Evolutionary conservation across 2,329 filamentous ascomycete species (phyloP).

Genomic region (Fonsecaea monophora): DNA sequence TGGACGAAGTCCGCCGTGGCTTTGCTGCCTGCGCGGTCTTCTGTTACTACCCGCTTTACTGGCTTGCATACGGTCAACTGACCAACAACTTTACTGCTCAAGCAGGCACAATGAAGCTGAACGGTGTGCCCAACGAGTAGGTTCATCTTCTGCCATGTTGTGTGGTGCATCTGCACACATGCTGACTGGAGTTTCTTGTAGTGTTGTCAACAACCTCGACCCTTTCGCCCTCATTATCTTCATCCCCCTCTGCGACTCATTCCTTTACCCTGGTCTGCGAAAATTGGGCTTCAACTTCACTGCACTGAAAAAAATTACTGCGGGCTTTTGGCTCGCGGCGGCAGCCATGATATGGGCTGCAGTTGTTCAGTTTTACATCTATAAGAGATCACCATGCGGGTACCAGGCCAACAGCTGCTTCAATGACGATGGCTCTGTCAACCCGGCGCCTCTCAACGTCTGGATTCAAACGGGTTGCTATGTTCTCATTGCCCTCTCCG

Average conservation of each 20-base stretch:
- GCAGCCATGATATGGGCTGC: constrained; percentile 63
- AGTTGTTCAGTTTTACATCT: constrained; percentile 65
- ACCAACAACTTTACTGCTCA: constrained; percentile 46
- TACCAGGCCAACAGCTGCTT: constrained; percentile 51
- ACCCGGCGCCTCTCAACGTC: constrained; percentile 35
- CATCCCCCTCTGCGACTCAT: constrained; percentile 42
- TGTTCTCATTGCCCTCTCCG: constrained; percentile 60
- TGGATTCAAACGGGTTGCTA: constrained; percentile 60
- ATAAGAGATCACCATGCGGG: constrained; percentile 62
- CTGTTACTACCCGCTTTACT: constrained; percentile 61
- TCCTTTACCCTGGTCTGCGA: constrained; percentile 65
- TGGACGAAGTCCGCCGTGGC: constrained; percentile 76
- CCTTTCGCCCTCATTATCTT: constrained; percentile 65
- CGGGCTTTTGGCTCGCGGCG: constrained; percentile 62
- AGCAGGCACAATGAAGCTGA: constrained; percentile 64
- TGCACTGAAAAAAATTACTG: constrained; percentile 61
- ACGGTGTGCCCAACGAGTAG: constrained; percentile 63
- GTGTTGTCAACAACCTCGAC: constrained; percentile 64
- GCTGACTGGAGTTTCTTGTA: not conserved
- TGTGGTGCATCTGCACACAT: constrained; percentile 45
- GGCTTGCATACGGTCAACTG: constrained; percentile 63
- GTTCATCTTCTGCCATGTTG: constrained; percentile 62
- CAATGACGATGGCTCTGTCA: constrained; percentile 41
- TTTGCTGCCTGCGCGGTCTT: constrained; percentile 72
- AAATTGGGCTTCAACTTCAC: constrained; percentile 62